Percentiles rank a stretch among this genome's conserved stretches.
These are phyloP conservation scores for Aspergillus fijiensis DNA, from an alignment of 2,329 filamentous ascomycete species.

Conservation along the genomic window DNA sequence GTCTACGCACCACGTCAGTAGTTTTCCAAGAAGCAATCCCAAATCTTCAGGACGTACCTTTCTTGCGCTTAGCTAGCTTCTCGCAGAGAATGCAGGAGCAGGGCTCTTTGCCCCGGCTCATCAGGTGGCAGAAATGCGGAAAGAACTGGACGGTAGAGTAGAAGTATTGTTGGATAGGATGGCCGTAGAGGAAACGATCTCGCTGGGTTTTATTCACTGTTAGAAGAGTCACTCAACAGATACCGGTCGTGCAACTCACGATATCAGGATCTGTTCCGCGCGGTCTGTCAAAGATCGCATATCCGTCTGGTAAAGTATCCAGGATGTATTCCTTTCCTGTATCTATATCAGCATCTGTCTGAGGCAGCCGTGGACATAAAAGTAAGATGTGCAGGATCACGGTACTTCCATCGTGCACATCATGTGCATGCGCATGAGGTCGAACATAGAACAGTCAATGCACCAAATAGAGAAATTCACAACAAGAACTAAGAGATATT, in stretches of 20 bases:
- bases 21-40: not conserved
- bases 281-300: constrained; percentile 51
- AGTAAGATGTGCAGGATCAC: not conserved
- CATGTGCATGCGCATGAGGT: no score
- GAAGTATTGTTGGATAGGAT: constrained; percentile 52
- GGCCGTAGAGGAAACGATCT: constrained; percentile 59
- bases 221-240: not conserved
- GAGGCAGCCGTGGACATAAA: not conserved
- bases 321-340: constrained; percentile 51
- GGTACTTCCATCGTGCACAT: not conserved
- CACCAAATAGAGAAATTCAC: not conserved
- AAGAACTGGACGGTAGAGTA: constrained; percentile 57
- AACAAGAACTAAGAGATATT: not conserved
- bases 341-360: not conserved
- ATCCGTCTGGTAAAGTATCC: constrained; percentile 55
- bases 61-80: constrained; percentile 18
- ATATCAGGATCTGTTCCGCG: constrained; percentile 39
- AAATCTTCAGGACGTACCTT: constrained; percentile 5
- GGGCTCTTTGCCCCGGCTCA: constrained; percentile 46
- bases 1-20: not conserved
- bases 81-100: constrained; percentile 55
- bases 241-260: constrained; percentile 26
- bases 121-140: constrained; percentile 58
- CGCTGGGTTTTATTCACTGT: constrained; percentile 30
- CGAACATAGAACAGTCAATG: not conserved